Evolutionary conservation across 805 yeast genomes (phyloP).

Genomic region (Babjeviella inositovora): DNA sequence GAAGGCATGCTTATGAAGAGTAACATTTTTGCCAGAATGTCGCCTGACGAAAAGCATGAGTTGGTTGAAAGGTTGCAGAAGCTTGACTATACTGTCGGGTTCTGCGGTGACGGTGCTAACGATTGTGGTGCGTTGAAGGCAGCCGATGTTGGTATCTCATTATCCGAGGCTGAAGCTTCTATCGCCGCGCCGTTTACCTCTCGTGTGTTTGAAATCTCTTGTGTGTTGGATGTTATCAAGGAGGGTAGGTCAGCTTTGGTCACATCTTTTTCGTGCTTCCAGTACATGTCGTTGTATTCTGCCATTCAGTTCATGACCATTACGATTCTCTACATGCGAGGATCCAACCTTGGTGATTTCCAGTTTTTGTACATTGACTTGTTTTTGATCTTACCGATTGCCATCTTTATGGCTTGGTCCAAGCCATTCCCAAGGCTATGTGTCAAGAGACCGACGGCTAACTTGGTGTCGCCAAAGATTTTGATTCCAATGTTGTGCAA

Average conservation of each 20-base stretch:
- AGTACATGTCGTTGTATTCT: constrained; percentile 92
- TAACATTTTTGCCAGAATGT: constrained; percentile 87
- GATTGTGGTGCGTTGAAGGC: constrained; percentile 98
- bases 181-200: constrained; percentile 99
- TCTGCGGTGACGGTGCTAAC: constrained; percentile 99
- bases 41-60: constrained; percentile 98
- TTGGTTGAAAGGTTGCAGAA: constrained; percentile 74
- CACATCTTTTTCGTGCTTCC: constrained; percentile 93
- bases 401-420: constrained; percentile 97
- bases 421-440: constrained; percentile 49
- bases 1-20: constrained; percentile 53
- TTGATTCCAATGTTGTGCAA: constrained; percentile 71
- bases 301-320: constrained; percentile 92
- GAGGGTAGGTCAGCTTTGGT: constrained; percentile 94
- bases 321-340: constrained; percentile 69
- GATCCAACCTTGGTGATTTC: constrained; percentile 91
- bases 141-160: constrained; percentile 91
- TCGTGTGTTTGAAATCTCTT: constrained; percentile 74
- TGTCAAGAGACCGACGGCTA: constrained; percentile 81
- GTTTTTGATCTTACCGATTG: constrained; percentile 82
- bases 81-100: constrained; percentile 85
- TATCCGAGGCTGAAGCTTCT: constrained; percentile 95
- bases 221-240: constrained; percentile 79
- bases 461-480: constrained; percentile 78
- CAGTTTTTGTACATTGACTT: constrained; percentile 91